Evolutionary conservation across 2,329 filamentous ascomycete species (phyloP).

Genomic region (Fusarium sp.): DNA sequence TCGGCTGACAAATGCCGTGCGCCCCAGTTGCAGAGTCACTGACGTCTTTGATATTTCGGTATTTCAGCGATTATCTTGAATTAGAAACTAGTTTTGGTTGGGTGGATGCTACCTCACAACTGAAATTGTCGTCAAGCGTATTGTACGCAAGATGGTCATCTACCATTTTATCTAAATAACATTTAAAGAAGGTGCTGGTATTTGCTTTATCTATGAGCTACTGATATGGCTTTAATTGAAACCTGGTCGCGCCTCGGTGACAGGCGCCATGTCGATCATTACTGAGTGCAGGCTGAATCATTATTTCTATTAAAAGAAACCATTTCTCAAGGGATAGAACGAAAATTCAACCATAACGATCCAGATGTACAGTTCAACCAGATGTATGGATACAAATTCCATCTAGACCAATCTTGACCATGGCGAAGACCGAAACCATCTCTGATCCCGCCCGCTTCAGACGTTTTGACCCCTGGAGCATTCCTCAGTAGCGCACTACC

Average conservation of each 20-base stretch:
- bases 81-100: too few species aligned
- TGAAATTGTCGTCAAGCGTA: not conserved
- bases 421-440: slow-evolving; percentile 13
- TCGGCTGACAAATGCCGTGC: not conserved
- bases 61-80: not conserved
- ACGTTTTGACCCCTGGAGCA: slow-evolving; percentile 8
- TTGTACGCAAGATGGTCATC: not conserved
- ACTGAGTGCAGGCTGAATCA: not conserved
- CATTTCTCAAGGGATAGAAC: too few species aligned
- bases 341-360: not conserved
- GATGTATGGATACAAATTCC: not conserved
- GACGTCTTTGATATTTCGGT: slow-evolving; percentile 9
- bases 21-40: not conserved
- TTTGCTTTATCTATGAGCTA: too few species aligned
- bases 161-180: too few species aligned
- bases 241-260: not conserved
- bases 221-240: not conserved
- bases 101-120: not conserved
- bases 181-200: too few species aligned
- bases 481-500: slow-evolving; percentile 10
- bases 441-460: not conserved
- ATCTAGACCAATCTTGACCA: slow-evolving; percentile 9
- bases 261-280: not conserved
- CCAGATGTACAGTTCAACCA: not conserved
- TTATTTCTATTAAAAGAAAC: slow-evolving; percentile 2